Base-by-base conservation (phyloP, 352 stramenopile species). In the Phytophthora cactorum region DNA sequence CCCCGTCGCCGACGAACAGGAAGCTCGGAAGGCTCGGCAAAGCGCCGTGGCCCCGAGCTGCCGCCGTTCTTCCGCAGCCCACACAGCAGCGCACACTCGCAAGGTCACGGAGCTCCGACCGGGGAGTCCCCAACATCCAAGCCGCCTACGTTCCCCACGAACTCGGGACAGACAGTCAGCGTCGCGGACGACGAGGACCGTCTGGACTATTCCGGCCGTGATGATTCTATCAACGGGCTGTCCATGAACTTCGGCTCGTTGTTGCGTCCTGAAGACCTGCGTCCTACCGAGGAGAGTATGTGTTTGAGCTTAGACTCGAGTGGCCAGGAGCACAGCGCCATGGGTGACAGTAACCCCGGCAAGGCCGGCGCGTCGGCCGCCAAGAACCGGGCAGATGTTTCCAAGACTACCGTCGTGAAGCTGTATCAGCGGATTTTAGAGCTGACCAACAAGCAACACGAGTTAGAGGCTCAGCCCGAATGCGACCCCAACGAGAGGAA, bases 361-460 rank as follows among this genome's bases (percentile, higher is more conserved):
- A 69, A 65, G 10, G 14, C 47, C 34, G 47, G 46, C 1, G 62
- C 51, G 15, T 62, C 58, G 31, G 50, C 54, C 4, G 52, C 56
- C 14, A 77, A 74, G 47, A 46, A 68, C 15, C 51, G 60, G 11
- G 53, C 52, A 2, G 59, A 71, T 12, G 47, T 52, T 6, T 68
- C 72, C 10, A 85, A 84, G 54, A 71, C 70, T 12, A 78, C 76
- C 41, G 68, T 90, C 54, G 79, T 87, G 58, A 77, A 78, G 52
- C 58, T 90, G 14, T 90, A 90, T 64, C 79, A 90, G 63, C 75
- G 79, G 61, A 84, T 90, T 34, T 38, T 90, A 36, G 79, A 87
- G 66, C 63, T 87, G 46, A 90, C 82, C 5, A 88, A 84, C 70
- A 58, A 75, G 45, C 79, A 87, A 59, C 79, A 88, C 52, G 66